Evolutionary conservation across 2,329 filamentous ascomycete genomes (phyloP).

Genomic region (Epichloe gansuensis): DNA sequence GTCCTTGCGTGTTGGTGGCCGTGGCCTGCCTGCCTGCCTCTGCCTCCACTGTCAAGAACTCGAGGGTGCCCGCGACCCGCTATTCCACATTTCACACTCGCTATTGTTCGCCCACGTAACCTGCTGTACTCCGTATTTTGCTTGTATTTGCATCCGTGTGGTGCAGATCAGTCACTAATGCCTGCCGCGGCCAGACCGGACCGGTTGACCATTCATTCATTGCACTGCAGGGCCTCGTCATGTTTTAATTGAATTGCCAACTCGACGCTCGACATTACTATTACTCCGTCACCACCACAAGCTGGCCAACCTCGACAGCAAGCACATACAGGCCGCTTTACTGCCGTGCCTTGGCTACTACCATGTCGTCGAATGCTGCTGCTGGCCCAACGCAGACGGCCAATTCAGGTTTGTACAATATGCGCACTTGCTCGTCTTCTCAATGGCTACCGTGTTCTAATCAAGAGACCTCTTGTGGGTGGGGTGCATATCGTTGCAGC

Average conservation of each 20-base stretch:
- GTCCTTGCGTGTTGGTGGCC: background rate
- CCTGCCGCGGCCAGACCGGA: too few species aligned
- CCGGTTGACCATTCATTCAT: background rate
- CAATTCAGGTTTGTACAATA: slow-evolving; percentile 23
- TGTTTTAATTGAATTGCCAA: background rate
- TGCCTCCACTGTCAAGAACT: background rate
- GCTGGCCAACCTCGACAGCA: slow-evolving; percentile 9
- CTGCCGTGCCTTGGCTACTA: slow-evolving; percentile 8
- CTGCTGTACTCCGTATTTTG: too few species aligned
- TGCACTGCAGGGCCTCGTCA: slow-evolving; percentile 1
- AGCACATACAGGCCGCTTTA: slow-evolving; percentile 2
- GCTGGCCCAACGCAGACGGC: slow-evolving; percentile 23
- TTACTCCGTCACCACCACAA: slow-evolving; percentile 7
- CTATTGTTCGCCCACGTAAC: slow-evolving; percentile 1
- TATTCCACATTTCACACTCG: background rate
- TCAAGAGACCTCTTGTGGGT: slow-evolving; percentile 4
- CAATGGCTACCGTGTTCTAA: slow-evolving; percentile 20
- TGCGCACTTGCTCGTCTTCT: background rate
- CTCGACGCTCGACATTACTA: slow-evolving; percentile 5
- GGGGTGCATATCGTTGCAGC: slow-evolving; percentile 16
- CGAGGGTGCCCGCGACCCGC: slow-evolving; percentile 1
- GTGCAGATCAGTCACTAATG: too few species aligned
- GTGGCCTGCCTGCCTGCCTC: background rate
- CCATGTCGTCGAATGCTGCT: slow-evolving; percentile 29
- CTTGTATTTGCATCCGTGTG: background rate